Evolutionary conservation across 208 protist genomes (phyloP).

Genomic region (Wallacemonas rigidus): DNA sequence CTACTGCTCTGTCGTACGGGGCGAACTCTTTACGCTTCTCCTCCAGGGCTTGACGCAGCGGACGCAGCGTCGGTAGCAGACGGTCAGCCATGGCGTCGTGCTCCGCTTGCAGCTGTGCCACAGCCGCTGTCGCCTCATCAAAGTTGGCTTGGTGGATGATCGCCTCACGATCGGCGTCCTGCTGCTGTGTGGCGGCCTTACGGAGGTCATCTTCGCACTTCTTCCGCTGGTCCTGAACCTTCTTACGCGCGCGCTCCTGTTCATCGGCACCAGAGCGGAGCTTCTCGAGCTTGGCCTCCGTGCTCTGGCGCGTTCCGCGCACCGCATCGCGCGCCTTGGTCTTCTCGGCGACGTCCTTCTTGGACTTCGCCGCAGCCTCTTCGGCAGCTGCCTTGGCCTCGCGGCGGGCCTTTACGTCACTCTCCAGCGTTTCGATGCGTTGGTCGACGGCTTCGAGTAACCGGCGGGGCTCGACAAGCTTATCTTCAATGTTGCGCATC

Average conservation of each 20-base stretch:
- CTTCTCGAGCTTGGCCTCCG: constrained; percentile 73
- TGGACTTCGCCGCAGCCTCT: constrained; percentile 49
- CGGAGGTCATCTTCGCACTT: constrained; percentile 83
- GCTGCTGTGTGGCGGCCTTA: constrained; percentile 74
- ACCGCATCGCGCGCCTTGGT: constrained; percentile 66
- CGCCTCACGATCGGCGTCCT: constrained; percentile 83
- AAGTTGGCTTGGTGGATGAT: constrained; percentile 84
- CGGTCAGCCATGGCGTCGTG: constrained; percentile 75
- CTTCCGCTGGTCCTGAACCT: constrained; percentile 77
- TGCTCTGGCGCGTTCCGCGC: constrained; percentile 54
- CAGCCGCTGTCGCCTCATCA: constrained; percentile 59
- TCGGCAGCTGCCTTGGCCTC: constrained; percentile 55
- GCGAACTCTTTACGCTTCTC: constrained; percentile 87
- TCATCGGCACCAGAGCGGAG: constrained; percentile 73
- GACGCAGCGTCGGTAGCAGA: constrained; percentile 72
- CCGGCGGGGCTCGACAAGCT: constrained; percentile 73
- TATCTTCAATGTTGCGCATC: constrained; percentile 71
- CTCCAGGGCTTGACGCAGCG: constrained; percentile 93
- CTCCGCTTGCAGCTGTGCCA: constrained; percentile 59
- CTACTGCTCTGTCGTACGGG: constrained; percentile 86
- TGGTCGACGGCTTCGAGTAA: constrained; percentile 70
- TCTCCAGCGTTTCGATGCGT: constrained; percentile 57
- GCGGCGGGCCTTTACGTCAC: constrained; percentile 38
- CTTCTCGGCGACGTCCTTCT: constrained; percentile 66
- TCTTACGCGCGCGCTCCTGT: constrained; percentile 70